Conservation (phyloP, 768 basidiomycete genomes). For the Podaxis carcinomalis region DNA sequence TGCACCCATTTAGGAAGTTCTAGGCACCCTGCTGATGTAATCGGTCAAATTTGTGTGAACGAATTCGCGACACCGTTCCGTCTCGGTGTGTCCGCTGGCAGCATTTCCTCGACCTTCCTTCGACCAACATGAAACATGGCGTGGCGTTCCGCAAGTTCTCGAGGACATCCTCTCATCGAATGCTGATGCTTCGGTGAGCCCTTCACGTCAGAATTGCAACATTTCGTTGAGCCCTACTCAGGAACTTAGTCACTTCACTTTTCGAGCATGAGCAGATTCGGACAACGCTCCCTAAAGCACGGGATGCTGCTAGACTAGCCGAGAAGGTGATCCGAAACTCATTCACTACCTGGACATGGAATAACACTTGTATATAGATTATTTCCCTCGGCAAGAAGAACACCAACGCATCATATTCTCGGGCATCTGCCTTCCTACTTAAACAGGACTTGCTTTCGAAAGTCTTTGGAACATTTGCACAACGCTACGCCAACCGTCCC, state of each 20-base stretch:
- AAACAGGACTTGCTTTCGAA: conserved; percentile 71
- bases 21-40: conserved; percentile 1
- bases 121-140: conserved; percentile 81
- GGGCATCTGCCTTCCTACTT: conserved; percentile 78
- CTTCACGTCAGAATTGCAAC: background rate
- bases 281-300: conserved; percentile 93
- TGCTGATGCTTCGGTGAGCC: conserved; percentile 84
- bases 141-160: conserved; percentile 89
- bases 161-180: conserved; percentile 87
- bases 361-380: conserved; percentile 43
- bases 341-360: background rate
- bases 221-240: conserved; percentile 26
- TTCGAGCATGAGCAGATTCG: conserved; percentile 94
- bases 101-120: background rate
- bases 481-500: conserved; percentile 75
- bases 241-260: conserved; percentile 91
- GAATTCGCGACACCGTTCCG: background rate
- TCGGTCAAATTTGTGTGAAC: conserved; percentile 3
- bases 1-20: no score
- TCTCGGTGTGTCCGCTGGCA: background rate
- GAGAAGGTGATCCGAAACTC: conserved; percentile 63
- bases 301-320: conserved; percentile 84
- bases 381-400: conserved; percentile 92
- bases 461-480: conserved; percentile 74
- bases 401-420: conserved; percentile 59